These are phyloP conservation scores for Phialemoniopsis sp. DNA, from an alignment of 2,329 filamentous ascomycete species.

Conservation along the genomic window DNA sequence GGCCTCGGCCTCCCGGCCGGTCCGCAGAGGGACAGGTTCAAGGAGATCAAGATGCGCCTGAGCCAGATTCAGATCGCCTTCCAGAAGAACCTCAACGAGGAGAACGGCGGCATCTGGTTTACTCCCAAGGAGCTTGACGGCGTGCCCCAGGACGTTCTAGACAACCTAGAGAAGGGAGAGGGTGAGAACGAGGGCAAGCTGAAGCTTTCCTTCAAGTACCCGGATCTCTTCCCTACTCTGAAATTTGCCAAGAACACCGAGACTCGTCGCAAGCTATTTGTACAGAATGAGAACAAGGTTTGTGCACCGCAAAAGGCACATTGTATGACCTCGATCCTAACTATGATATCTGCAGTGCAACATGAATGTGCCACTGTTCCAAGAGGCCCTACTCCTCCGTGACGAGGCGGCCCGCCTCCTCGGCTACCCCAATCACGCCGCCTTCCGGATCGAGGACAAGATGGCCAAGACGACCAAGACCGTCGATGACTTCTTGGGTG, in stretches of 20 bases:
- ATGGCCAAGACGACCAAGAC: constrained; percentile 76
- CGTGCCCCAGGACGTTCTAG: constrained; percentile 66
- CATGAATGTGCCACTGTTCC: constrained; percentile 68
- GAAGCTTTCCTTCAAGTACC: constrained; percentile 78
- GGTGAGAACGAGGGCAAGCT: constrained; percentile 68
- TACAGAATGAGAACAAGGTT: constrained; percentile 76
- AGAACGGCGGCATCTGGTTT: constrained; percentile 78
- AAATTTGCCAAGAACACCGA: constrained; percentile 73
- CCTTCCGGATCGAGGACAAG: constrained; percentile 74
- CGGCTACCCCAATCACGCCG: constrained; percentile 73
- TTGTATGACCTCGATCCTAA: constrained; percentile 7
- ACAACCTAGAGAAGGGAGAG: constrained; percentile 65
- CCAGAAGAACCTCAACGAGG: constrained; percentile 78
- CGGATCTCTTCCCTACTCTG: constrained; percentile 71
- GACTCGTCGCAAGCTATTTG: constrained; percentile 63
- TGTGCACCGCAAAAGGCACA: constrained; percentile 4
- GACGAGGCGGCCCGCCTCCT: constrained; percentile 75
- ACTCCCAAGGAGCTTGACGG: constrained; percentile 69
- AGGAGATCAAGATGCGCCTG: constrained; percentile 79
- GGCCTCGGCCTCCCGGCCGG: constrained; percentile 69
- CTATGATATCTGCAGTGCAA: constrained; percentile 43
- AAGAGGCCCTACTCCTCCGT: constrained; percentile 68
- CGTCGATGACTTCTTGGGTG: constrained; percentile 68
- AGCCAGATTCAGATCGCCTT: constrained; percentile 71
- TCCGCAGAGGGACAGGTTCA: constrained; percentile 71